phyloP scores from a whole-genome alignment of 1,139 yeast genomes.

The Suhomyces bokatorum region DNA sequence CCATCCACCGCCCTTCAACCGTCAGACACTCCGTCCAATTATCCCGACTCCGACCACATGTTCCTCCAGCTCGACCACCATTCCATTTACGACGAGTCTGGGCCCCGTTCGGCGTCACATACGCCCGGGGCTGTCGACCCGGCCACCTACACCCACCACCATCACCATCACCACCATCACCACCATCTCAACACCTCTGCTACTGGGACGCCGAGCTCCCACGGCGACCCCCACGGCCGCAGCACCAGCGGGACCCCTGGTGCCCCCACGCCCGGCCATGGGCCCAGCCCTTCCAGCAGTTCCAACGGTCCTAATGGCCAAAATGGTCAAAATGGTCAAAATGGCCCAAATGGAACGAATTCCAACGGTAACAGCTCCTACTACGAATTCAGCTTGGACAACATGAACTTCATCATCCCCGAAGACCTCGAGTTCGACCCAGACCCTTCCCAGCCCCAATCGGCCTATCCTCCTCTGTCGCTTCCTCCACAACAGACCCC shows the following conservation, averaged over 20 bases:
- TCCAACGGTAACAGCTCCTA: conserved; percentile 10
- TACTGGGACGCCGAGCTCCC: conserved; percentile 15
- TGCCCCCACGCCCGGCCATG: conserved; percentile 3
- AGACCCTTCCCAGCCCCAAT: conserved; percentile 20
- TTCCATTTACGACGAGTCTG: conserved; percentile 15
- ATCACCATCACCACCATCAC: conserved; percentile 15
- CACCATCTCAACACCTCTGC: conserved; percentile 14
- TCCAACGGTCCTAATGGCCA: no score
- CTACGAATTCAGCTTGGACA: conserved; percentile 31
- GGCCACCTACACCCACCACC: conserved; percentile 13
- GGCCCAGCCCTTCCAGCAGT: conserved; percentile 1
- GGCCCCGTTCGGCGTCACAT: conserved; percentile 3
- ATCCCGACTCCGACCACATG: conserved; percentile 18
- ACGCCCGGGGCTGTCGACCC: conserved; percentile 9
- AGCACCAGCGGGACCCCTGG: conserved; percentile 11
- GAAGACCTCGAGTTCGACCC: conserved; percentile 27
- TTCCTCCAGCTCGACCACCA: conserved; percentile 18
- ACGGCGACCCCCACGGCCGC: conserved; percentile 12
- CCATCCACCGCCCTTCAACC: neutral
- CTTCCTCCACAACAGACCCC: conserved; percentile 30
- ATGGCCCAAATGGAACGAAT: neutral
- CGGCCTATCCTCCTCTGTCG: conserved; percentile 39
- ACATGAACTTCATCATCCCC: conserved; percentile 30
- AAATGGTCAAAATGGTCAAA: no score
- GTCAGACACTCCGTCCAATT: conserved; percentile 12